Percentiles rank a stretch among this genome's conserved stretches.
phyloP scores from a whole-genome alignment of 1,284 basidiomycete genomes.

The Chondrostereum purpureum region DNA sequence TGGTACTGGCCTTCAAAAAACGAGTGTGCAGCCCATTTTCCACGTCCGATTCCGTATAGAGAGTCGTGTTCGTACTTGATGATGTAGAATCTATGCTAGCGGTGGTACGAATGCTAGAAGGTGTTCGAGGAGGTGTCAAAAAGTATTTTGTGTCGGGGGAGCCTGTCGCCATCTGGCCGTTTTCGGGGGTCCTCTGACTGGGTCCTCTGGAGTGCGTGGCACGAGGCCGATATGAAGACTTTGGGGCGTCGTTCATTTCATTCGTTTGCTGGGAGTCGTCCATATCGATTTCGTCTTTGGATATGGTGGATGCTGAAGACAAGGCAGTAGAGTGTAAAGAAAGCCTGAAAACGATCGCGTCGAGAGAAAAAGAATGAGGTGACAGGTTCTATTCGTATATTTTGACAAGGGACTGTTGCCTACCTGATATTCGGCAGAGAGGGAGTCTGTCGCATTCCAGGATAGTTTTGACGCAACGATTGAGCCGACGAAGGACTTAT shows the following conservation, averaged over 20 bases:
- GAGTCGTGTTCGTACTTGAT: conserved; percentile 4
- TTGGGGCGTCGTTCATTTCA: neutral
- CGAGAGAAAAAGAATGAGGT: too few species aligned
- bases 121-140: conserved; percentile 52
- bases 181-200: conserved; percentile 18
- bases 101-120: conserved; percentile 36
- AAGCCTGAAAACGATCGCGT: too few species aligned
- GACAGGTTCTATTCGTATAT: too few species aligned
- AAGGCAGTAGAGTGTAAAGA: too few species aligned
- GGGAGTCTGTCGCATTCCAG: too few species aligned
- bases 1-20: conserved; percentile 34
- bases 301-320: too few species aligned
- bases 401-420: too few species aligned
- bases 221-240: neutral
- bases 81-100: conserved; percentile 26
- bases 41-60: conserved; percentile 6
- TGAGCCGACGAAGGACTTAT: too few species aligned
- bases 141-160: conserved; percentile 31
- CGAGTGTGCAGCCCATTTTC: conserved; percentile 29
- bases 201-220: conserved; percentile 6
- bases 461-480: too few species aligned
- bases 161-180: conserved; percentile 19
- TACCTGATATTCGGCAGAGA: too few species aligned
- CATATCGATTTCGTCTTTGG: too few species aligned
- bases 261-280: too few species aligned